Conservation (phyloP, 768 basidiomycete genomes). For the Lyophyllum semitale region DNA sequence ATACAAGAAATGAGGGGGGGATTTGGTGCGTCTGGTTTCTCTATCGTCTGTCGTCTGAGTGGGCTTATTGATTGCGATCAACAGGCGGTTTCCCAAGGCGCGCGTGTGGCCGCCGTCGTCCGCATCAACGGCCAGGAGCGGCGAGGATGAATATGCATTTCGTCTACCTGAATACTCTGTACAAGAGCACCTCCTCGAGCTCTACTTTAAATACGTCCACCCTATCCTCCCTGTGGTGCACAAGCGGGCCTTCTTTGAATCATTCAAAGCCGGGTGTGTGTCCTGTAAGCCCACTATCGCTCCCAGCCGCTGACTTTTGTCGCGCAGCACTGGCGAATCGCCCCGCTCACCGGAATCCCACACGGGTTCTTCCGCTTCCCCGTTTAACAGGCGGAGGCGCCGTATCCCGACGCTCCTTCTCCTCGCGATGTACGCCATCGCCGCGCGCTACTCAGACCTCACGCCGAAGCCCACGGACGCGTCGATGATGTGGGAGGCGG, state of each 20-base stretch:
- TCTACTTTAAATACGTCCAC: constrained; percentile 86
- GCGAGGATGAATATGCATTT: constrained; percentile 37
- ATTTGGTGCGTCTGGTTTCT: constrained; percentile 58
- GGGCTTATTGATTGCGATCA: constrained; percentile 12
- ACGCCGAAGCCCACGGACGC: constrained; percentile 43
- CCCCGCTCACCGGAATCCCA: constrained; percentile 19
- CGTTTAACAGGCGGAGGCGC: constrained; percentile 42
- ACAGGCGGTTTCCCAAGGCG: constrained; percentile 81
- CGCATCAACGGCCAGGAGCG: constrained; percentile 26
- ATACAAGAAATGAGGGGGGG: constrained; percentile 72
- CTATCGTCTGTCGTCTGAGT: constrained; percentile 1
- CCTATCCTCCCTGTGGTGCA: constrained; percentile 76
- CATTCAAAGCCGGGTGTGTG: constrained; percentile 43
- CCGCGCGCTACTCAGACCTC: constrained; percentile 65
- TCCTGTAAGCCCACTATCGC: not conserved
- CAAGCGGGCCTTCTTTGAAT: constrained; percentile 67
- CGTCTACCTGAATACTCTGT: constrained; percentile 56
- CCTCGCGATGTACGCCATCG: constrained; percentile 82
- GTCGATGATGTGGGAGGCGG: constrained; percentile 78
- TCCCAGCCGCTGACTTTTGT: constrained; percentile 26
- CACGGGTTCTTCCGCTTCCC: constrained; percentile 26
- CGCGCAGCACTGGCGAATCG: constrained; percentile 20
- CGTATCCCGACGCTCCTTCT: constrained; percentile 67
- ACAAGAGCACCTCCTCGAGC: constrained; percentile 70
- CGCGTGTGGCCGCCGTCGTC: constrained; percentile 79